Evolutionary conservation across 202 grass and related monocot species (phyloP).

Genomic region (Cymbopogon flexuosus): DNA sequence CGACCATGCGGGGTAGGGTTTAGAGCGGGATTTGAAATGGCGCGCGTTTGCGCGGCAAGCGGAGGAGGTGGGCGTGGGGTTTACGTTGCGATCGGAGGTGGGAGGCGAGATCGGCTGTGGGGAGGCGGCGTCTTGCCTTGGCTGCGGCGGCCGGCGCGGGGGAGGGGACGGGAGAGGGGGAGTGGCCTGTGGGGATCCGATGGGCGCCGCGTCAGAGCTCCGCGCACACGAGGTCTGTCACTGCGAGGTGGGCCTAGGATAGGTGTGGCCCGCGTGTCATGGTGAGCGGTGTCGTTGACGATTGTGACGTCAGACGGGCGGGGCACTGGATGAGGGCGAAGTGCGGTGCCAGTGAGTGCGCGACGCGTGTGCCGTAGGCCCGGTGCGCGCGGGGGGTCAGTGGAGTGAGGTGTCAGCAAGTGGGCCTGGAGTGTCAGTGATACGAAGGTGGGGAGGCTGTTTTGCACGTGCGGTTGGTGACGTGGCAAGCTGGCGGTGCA

Average conservation of each 20-base stretch:
- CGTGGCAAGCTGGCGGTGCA: not conserved
- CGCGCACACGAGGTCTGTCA: fast-evolving
- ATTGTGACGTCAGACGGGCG: not conserved
- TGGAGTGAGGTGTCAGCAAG: not conserved
- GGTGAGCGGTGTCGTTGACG: fast-evolving
- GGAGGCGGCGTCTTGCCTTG: conserved; percentile 51
- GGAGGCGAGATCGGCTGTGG: conserved; percentile 49
- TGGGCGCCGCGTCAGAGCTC: not conserved
- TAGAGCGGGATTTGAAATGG: conserved; percentile 44
- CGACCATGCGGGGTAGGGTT: conserved; percentile 33
- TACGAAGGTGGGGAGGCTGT: too few relatives aligned
- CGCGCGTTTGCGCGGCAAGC: conserved; percentile 19
- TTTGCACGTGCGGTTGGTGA: not conserved
- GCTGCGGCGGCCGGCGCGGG: conserved; percentile 47
- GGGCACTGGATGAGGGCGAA: not conserved
- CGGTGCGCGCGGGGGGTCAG: not conserved
- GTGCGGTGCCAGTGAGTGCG: not conserved
- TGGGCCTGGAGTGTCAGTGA: not conserved
- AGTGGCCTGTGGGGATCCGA: not conserved
- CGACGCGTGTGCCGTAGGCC: conserved; percentile 1
- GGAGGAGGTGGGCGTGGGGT: not conserved
- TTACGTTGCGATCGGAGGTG: conserved; percentile 36
- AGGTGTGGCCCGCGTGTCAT: not conserved
- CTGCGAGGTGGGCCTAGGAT: not conserved
- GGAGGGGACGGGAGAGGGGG: not conserved